These are phyloP conservation scores for Tarenaya hassleriana DNA, from an alignment of 345 rosid genomes.

Conservation along the genomic window DNA sequence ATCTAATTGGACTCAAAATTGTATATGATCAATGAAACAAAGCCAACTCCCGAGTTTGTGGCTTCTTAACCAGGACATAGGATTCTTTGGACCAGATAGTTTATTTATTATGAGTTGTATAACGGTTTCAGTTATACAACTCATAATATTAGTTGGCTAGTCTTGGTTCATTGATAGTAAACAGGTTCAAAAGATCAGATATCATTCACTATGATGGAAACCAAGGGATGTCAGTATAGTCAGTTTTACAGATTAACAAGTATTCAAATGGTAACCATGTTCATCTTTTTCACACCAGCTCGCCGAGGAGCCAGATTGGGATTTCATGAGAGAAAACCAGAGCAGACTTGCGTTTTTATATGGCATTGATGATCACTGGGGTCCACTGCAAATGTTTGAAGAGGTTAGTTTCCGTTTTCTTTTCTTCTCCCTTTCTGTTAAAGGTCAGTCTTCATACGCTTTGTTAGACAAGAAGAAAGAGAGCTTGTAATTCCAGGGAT, in stretches of 20 bases:
- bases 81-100: no score
- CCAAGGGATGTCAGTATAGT: no score
- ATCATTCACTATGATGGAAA: no score
- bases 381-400: conserved; percentile 61
- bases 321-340: conserved; percentile 51
- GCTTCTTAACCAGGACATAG: no score
- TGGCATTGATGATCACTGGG: conserved; percentile 85
- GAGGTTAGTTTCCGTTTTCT: conserved; percentile 43
- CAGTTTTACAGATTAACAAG: no score
- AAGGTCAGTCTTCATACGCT: neutral
- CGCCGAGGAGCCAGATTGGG: conserved; percentile 65
- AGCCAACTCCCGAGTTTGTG: neutral
- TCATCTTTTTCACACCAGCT: conserved; percentile 41
- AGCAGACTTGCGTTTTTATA: conserved; percentile 59
- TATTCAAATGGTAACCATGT: neutral
- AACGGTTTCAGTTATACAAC: no score
- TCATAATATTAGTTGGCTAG: no score
- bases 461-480: neutral
- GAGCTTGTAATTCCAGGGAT: neutral
- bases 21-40: conserved; percentile 2
- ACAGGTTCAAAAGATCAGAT: no score
- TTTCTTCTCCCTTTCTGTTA: neutral
- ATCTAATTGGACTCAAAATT: no score
- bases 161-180: no score
- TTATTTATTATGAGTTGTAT: no score